These are phyloP conservation scores for Cryphonectria carpinicola DNA, from an alignment of 2,329 filamentous ascomycete species.

Conservation along the genomic window DNA sequence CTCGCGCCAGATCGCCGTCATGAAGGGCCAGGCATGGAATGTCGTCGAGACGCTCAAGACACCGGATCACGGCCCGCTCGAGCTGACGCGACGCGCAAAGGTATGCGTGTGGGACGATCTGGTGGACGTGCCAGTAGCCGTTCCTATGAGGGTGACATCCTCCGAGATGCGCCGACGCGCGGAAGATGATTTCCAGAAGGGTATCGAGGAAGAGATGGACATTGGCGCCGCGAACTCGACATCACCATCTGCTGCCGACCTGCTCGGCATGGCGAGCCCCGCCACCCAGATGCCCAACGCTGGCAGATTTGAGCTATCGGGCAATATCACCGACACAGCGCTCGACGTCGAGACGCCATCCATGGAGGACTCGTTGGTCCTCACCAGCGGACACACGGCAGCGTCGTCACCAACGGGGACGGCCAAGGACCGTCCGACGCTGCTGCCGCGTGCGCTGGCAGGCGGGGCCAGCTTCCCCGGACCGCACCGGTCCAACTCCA, in stretches of 20 bases:
- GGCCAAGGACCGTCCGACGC: conserved; percentile 30
- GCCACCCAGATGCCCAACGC: conserved; percentile 72
- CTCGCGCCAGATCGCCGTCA: conserved; percentile 94
- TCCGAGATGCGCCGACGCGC: conserved; percentile 78
- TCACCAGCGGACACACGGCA: conserved; percentile 27
- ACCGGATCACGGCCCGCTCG: conserved; percentile 87
- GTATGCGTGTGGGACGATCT: conserved; percentile 98
- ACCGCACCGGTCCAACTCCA: conserved; percentile 39
- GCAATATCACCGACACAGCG: conserved; percentile 45
- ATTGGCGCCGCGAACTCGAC: conserved; percentile 74
- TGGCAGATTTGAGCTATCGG: conserved; percentile 71
- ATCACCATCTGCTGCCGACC: conserved; percentile 57
- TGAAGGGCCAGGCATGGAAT: conserved; percentile 99
- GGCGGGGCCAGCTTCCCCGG: conserved; percentile 46
- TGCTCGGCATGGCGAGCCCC: conserved; percentile 68
- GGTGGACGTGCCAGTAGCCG: conserved; percentile 92
- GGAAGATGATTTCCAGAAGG: conserved; percentile 49
- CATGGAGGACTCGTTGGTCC: conserved; percentile 39
- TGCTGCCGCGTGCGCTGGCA: conserved; percentile 30
- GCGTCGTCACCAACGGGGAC: conserved; percentile 26
- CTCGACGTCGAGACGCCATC: conserved; percentile 42
- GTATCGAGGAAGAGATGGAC: conserved; percentile 86
- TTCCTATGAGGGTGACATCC: conserved; percentile 83
- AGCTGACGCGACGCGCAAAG: conserved; percentile 85
- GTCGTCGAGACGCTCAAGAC: conserved; percentile 97